Evolutionary conservation across 148 eudicot species (phyloP).

Genomic region (Silene conica): DNA sequence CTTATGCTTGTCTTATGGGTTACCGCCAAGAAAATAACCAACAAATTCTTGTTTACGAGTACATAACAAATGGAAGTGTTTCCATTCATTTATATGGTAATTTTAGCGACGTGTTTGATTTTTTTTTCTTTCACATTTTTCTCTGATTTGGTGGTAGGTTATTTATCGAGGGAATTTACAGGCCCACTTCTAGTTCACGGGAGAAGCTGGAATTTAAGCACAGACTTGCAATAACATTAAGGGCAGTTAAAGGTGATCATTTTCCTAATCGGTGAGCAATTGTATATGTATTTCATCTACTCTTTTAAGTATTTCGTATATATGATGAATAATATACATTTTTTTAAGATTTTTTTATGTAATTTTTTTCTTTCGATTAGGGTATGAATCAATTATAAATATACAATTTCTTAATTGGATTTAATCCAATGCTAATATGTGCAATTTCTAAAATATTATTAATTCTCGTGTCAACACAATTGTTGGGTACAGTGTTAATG

Average conservation of each 20-base stretch:
- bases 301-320: too few relatives aligned
- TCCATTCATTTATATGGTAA: constrained; percentile 92
- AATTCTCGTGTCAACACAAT: too few relatives aligned
- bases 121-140: neutral
- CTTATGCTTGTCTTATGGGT: too few relatives aligned
- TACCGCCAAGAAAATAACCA: constrained; percentile 81
- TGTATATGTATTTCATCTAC: too few relatives aligned
- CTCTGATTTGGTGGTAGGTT: neutral
- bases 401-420: too few relatives aligned
- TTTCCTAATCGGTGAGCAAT: constrained; percentile 99
- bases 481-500: too few relatives aligned
- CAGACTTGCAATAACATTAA: constrained; percentile 89
- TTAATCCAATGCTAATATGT: too few relatives aligned
- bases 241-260: constrained; percentile 99
- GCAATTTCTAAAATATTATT: too few relatives aligned
- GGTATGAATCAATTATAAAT: too few relatives aligned
- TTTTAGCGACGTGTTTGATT: constrained; percentile 7
- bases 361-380: too few relatives aligned
- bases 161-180: constrained; percentile 29
- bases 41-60: constrained; percentile 91
- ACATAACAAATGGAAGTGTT: constrained; percentile 95
- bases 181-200: constrained; percentile 65
- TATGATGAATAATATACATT: too few relatives aligned
- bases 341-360: too few relatives aligned
- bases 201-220: constrained; percentile 99